Base-by-base conservation (phyloP, 306 rosid species). In the Abrus precatorius region DNA sequence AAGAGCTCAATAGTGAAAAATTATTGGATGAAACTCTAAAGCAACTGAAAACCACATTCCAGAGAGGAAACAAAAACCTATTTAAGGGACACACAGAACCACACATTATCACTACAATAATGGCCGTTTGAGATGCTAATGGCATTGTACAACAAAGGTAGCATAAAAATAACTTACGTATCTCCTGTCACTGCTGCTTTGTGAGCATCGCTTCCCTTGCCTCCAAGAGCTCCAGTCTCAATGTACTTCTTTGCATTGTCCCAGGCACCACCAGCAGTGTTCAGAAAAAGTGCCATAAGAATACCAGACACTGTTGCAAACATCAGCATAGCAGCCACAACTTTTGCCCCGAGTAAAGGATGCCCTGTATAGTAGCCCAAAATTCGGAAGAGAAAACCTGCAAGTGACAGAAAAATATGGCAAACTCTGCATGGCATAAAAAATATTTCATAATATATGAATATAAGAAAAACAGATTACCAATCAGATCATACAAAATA, bases 261-360 rank as follows among this genome's bases (percentile, higher is more conserved):
- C 99, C 98, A 95, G 34, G 99, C 99, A 80, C 99, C 99, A 43
- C 99, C 98, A 34, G 97, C 88, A 48, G 99, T 95, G 90, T 93
- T 95, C 83, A 95, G 90, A 84, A 95, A 95, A 72, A 95, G 99
- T 61, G 98, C 98, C 99, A 95, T 93, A 52, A 95, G 96, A 88
- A 95, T 95, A 74, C 99, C 98, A 1, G 96, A 88, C 63, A 95
- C 98, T 13, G 99, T 95, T 48, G 97, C 99, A 82, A 95, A 93
- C 99, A 95, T 95, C 76, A 93, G 89, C 78, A 95, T 62, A 14
- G 99, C 82, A 40, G 98, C 99, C 63, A 95, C 98, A 29, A 93
- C 98, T 86, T 95, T 95, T 57, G 99, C 99, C 78, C 99, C 98
- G 8, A 95, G 93, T 50, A 95, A 86, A 67, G 99, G 97, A 9